A percentile compares a stretch with the other conserved stretches of the same genome.
These are phyloP conservation scores for Phytophthora sp. DNA, from an alignment of 352 stramenopile genomes.

Conservation along the genomic window DNA sequence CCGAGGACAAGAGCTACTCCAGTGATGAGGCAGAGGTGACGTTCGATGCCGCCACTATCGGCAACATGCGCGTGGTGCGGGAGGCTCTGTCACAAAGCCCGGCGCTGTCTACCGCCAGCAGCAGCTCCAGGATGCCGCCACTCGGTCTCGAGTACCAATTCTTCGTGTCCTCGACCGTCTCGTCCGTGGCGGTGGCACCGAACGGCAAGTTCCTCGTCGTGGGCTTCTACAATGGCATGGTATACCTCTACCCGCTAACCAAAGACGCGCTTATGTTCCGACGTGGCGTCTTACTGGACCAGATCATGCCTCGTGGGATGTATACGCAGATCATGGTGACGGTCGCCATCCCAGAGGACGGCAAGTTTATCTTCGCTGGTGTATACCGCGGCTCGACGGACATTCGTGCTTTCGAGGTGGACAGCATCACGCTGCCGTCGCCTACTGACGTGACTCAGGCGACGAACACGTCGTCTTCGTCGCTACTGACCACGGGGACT, in stretches of 20 bases:
- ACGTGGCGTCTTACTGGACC: constrained; percentile 78
- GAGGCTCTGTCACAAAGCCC: constrained; percentile 54
- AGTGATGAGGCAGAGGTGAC: constrained; percentile 69
- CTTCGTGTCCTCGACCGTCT: constrained; percentile 68
- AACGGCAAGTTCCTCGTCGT: constrained; percentile 79
- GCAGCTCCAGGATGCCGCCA: constrained; percentile 32
- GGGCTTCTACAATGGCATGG: constrained; percentile 80
- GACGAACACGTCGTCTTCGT: background rate
- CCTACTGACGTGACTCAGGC: constrained; percentile 20
- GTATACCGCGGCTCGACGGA: constrained; percentile 88
- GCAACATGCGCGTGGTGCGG: constrained; percentile 62
- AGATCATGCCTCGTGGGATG: constrained; percentile 81
- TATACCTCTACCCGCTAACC: constrained; percentile 64
- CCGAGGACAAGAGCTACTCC: constrained; percentile 38
- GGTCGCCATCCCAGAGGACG: constrained; percentile 74
- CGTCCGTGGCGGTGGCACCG: constrained; percentile 75
- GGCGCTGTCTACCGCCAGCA: constrained; percentile 48
- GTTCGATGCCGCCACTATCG: constrained; percentile 69
- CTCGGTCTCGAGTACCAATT: constrained; percentile 73
- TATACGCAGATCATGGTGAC: constrained; percentile 87
- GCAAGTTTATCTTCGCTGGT: constrained; percentile 87
- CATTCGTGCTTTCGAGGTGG: constrained; percentile 83
- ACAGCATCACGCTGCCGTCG: constrained; percentile 74
- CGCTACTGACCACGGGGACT: constrained; percentile 16
- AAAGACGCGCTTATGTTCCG: constrained; percentile 69